Evolutionary conservation across 257 asterid species (phyloP), one percentile per base, ranked within the genome.

Genomic region (Rauvolfia tetraphylla): DNA sequence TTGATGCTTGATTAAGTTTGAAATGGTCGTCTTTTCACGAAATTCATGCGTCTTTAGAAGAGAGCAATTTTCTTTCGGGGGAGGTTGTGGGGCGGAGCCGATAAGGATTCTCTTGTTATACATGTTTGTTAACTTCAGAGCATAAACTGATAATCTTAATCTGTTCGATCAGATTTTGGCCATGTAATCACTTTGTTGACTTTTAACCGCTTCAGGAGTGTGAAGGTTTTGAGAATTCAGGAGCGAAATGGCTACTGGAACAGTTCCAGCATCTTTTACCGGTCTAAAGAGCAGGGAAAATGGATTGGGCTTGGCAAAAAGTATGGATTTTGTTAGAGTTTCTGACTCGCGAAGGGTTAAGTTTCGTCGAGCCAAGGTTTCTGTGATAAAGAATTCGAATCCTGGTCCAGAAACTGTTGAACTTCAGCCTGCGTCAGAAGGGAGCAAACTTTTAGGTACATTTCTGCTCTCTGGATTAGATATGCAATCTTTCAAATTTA

Each of bases 381-480:
- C 87, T 53, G 89, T 85, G 81, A 86, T 95, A 77, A 88, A 85
- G 77, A 93, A 87, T 80, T 91, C 97, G 34, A 91, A 81, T 73
- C 90, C 93, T 44, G 91, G 91, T 69, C 86, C 88, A n/a, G 97
- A 94, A 54, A 94, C 96, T 73, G 96, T 87, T 77, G 93, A 91
- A 77, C 92, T 95, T 72, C 91, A 90, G 88, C 93, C 95, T 79
- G 99, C 97, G 41, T 93, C 98, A 42, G 97, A 85, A 76, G 99
- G 98, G 81, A 95, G 99, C 84, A 92, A 82, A 25, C 86, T 95
- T 36, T 85, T 95, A 88, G 99, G 99, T 95, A 89, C 68, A 29
- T 20, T 79, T 77, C 51, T 58, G 57, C 23, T 41, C 12, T 3
- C 13, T 49, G 72, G 25, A 38, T 22, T 38, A 22, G 31, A 38